phyloP scores from a whole-genome alignment of 495 filamentous ascomycete genomes.

The Talaromyces borbonicus region DNA sequence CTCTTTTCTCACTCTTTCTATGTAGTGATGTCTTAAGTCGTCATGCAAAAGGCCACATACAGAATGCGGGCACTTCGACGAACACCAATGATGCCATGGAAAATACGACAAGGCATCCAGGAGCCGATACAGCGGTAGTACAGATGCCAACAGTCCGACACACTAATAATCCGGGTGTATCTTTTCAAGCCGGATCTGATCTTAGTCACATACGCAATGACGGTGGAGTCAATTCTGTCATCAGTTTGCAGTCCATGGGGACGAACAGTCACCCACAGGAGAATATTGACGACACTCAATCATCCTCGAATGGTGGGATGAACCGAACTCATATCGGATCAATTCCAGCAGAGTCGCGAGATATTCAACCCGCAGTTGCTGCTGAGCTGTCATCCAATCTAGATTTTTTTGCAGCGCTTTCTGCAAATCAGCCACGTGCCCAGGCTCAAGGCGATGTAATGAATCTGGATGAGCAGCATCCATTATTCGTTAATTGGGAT shows the following conservation, averaged over 20 bases:
- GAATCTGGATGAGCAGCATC: slow-evolving; percentile 26
- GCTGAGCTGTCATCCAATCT: slow-evolving; percentile 23
- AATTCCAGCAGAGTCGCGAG: slow-evolving; percentile 12
- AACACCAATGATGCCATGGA: slow-evolving; percentile 16
- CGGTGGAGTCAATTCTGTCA: too few species aligned
- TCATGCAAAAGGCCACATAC: slow-evolving; percentile 38
- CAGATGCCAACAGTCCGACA: too few species aligned
- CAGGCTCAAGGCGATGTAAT: slow-evolving; percentile 24
- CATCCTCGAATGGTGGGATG: too few species aligned
- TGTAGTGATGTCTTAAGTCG: slow-evolving; percentile 43
- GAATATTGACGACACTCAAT: too few species aligned
- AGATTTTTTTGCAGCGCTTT: slow-evolving; percentile 32
- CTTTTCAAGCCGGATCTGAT: too few species aligned
- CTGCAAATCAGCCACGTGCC: slow-evolving; percentile 27
- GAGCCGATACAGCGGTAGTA: too few species aligned
- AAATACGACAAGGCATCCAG: slow-evolving; percentile 11
- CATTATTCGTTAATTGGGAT: slow-evolving; percentile 27
- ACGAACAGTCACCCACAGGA: too few species aligned
- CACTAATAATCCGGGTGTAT: too few species aligned
- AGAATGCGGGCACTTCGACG: slow-evolving; percentile 14
- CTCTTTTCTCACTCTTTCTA: slow-evolving; percentile 3
- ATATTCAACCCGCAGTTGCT: slow-evolving; percentile 14
- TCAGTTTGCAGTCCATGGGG: too few species aligned
- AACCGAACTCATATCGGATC: slow-evolving; percentile 3
- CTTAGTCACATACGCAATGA: too few species aligned